phyloP scores from a whole-genome alignment of 2,329 filamentous ascomycete genomes.

The Blastomyces percursus region DNA sequence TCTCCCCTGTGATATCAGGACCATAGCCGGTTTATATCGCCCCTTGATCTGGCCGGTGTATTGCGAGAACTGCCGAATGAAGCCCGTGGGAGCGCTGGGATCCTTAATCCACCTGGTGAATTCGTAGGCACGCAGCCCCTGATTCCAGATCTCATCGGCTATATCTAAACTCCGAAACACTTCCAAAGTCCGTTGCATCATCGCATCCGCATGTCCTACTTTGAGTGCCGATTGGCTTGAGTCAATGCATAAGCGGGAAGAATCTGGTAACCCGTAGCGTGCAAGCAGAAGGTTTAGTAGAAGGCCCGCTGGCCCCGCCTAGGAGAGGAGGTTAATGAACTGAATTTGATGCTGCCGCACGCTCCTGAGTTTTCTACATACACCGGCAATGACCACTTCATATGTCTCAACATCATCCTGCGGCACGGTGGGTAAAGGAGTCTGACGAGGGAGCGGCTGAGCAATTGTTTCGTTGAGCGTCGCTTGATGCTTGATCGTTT shows the following conservation, averaged over 20 bases:
- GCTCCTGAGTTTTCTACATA: slow-evolving; percentile 11
- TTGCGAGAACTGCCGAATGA: slow-evolving; percentile 3
- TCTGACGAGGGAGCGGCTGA: slow-evolving; percentile 27
- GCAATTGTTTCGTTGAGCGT: slow-evolving; percentile 19
- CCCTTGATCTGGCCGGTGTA: slow-evolving; percentile 40
- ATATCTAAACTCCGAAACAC: slow-evolving; percentile 34
- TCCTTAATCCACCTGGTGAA: slow-evolving; percentile 40
- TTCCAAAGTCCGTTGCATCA: slow-evolving; percentile 36
- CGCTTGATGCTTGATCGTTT: background rate
- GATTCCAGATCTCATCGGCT: slow-evolving; percentile 23
- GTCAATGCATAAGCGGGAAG: slow-evolving; percentile 35
- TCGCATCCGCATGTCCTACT: slow-evolving; percentile 35
- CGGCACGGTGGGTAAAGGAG: slow-evolving; percentile 14
- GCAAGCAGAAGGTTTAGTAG: slow-evolving; percentile 34
- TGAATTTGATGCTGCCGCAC: background rate
- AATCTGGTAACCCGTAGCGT: slow-evolving; percentile 33
- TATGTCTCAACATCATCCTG: slow-evolving; percentile 22
- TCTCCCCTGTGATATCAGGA: slow-evolving; percentile 58
- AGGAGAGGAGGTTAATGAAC: background rate
- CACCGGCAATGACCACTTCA: slow-evolving; percentile 33
- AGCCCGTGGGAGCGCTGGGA: background rate
- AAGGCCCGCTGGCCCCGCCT: slow-evolving; percentile 36
- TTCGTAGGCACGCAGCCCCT: slow-evolving; percentile 42
- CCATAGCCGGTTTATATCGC: slow-evolving; percentile 38
- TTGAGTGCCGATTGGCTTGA: slow-evolving; percentile 30